These are phyloP conservation scores for Botryotinia calthae DNA, from an alignment of 2,329 filamentous ascomycete genomes.

Conservation along the genomic window DNA sequence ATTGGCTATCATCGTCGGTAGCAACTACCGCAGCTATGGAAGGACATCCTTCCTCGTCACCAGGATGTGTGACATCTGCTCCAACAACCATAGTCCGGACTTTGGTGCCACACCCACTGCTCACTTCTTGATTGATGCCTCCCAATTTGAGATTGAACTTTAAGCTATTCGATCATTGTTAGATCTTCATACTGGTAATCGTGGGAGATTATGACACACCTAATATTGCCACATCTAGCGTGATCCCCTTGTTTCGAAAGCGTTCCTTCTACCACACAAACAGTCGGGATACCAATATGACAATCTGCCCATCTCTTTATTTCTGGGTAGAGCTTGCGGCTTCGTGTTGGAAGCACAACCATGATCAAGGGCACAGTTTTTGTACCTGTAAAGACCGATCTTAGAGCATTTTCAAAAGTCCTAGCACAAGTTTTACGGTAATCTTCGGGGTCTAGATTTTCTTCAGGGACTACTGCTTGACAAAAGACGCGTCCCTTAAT, in stretches of 20 bases:
- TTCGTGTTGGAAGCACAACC: background rate
- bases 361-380: background rate
- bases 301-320: constrained; percentile 2
- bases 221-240: background rate
- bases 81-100: background rate
- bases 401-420: background rate
- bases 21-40: background rate
- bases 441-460: too few species aligned
- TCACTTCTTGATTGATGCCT: background rate
- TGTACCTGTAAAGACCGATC: background rate
- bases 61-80: constrained; percentile 11
- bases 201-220: background rate
- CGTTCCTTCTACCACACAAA: background rate
- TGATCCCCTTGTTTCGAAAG: too few species aligned
- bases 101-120: background rate
- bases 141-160: background rate
- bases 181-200: background rate
- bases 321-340: background rate
- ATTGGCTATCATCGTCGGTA: background rate
- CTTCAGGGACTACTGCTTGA: background rate
- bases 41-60: background rate
- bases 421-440: background rate
- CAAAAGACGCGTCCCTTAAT: background rate
- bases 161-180: background rate
- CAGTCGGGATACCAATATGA: background rate